Conservation (phyloP, 257 asterid species). For the Petunia secreta region DNA sequence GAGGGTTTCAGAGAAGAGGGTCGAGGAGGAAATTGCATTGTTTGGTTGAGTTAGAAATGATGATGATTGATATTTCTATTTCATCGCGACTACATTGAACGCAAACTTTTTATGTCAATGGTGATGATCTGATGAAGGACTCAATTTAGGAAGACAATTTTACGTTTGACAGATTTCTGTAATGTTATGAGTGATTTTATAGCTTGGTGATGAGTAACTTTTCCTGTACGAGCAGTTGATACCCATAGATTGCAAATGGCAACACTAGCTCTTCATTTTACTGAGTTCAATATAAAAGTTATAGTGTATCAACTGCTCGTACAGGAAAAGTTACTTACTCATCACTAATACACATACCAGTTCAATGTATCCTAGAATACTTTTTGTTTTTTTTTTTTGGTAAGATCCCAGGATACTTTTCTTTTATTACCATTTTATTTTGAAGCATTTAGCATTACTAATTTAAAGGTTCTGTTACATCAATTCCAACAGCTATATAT, state of each 20-base stretch:
- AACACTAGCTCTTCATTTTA: too few relatives aligned
- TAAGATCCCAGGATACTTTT: too few relatives aligned
- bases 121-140: constrained; percentile 5
- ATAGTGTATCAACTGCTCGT: neutral
- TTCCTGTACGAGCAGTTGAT: neutral
- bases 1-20: constrained; percentile 51
- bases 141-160: constrained; percentile 10
- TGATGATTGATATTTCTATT: neutral
- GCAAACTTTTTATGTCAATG: neutral
- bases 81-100: neutral
- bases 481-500: too few relatives aligned
- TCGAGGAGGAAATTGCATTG: constrained; percentile 39
- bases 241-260: neutral
- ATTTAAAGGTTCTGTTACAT: too few relatives aligned
- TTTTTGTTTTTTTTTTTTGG: too few relatives aligned
- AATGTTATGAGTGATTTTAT: neutral
- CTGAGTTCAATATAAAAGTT: too few relatives aligned
- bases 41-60: constrained; percentile 28
- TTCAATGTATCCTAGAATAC: too few relatives aligned
- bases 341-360: too few relatives aligned
- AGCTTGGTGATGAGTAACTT: neutral
- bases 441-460: too few relatives aligned
- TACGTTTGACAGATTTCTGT: neutral
- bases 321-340: neutral
- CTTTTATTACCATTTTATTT: too few relatives aligned